Percentiles rank a stretch among this genome's conserved stretches.
Evolutionary conservation across 805 yeast genomes (phyloP).

Genomic region (Nakazawaea wyomingensis): DNA sequence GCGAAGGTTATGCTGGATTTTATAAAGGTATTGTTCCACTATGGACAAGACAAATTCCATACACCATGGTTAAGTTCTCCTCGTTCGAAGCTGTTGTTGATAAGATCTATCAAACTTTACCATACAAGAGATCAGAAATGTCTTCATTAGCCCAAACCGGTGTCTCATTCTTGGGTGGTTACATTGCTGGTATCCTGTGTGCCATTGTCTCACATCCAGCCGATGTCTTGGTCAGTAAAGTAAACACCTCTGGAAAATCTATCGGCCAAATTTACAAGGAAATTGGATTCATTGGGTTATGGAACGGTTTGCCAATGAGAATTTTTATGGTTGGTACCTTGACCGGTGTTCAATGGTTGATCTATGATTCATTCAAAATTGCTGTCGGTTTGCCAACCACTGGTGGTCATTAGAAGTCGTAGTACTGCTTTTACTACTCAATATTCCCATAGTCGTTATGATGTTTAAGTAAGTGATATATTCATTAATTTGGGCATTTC

Average conservation of each 20-base stretch:
- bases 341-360: slow-evolving; percentile 95
- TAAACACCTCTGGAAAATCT: slow-evolving; percentile 67
- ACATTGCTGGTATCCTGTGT: slow-evolving; percentile 95
- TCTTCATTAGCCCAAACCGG: slow-evolving; percentile 80
- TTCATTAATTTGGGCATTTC: not conserved
- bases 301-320: slow-evolving; percentile 95
- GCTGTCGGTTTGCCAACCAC: slow-evolving; percentile 92
- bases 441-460: not conserved
- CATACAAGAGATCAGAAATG: slow-evolving; percentile 69
- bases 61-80: slow-evolving; percentile 96
- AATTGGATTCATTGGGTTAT: slow-evolving; percentile 86
- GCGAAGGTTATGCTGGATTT: slow-evolving; percentile 68
- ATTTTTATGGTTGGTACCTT: slow-evolving; percentile 96
- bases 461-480: not conserved
- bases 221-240: slow-evolving; percentile 96
- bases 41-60: slow-evolving; percentile 98
- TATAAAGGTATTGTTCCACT: slow-evolving; percentile 89
- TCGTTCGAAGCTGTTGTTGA: slow-evolving; percentile 90
- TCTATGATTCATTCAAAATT: slow-evolving; percentile 96
- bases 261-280: slow-evolving; percentile 67
- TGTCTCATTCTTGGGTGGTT: slow-evolving; percentile 92
- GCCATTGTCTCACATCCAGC: slow-evolving; percentile 97
- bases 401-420: slow-evolving; percentile 40
- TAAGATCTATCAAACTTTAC: slow-evolving; percentile 65
- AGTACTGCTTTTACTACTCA: not conserved